These are phyloP conservation scores for Dendrocalamus sinicus DNA, from an alignment of 176 grass and related monocot genomes.

Conservation along the genomic window DNA sequence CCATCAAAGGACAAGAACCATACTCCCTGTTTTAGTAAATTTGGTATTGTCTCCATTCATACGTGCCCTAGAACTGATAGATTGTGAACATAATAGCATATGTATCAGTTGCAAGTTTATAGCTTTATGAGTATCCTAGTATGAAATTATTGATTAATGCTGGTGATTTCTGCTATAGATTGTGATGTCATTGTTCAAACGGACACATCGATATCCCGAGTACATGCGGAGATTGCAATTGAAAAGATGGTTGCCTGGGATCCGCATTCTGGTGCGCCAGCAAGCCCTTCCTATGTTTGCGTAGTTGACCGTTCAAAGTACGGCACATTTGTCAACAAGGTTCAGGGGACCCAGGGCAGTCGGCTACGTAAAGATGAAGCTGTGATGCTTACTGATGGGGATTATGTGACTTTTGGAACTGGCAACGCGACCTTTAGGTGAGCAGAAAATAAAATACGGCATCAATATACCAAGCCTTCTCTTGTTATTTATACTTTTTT, in stretches of 20 bases:
- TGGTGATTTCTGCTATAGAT: conserved; percentile 50
- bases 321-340: conserved; percentile 81
- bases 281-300: conserved; percentile 61
- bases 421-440: conserved; percentile 78
- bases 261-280: conserved; percentile 42
- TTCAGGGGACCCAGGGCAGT: conserved; percentile 57
- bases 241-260: conserved; percentile 81
- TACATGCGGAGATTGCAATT: conserved; percentile 78
- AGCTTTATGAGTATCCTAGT: neutral
- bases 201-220: conserved; percentile 84
- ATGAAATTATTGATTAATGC: neutral
- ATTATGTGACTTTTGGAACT: conserved; percentile 85
- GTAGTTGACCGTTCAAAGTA: conserved; percentile 86
- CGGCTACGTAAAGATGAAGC: conserved; percentile 68
- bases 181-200: conserved; percentile 87
- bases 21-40: neutral
- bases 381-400: conserved; percentile 64
- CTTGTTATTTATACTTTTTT: conserved; percentile 10
- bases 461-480: conserved; percentile 12
- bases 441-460: conserved; percentile 34
- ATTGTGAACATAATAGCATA: neutral
- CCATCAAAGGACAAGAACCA: neutral
- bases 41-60: neutral
- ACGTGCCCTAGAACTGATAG: neutral
- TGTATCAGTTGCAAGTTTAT: neutral